Percentiles rank a stretch among this genome's conserved stretches.
Evolutionary conservation across 2,329 filamentous ascomycete genomes (phyloP).

Genomic region (Simplicillium aogashimaense): DNA sequence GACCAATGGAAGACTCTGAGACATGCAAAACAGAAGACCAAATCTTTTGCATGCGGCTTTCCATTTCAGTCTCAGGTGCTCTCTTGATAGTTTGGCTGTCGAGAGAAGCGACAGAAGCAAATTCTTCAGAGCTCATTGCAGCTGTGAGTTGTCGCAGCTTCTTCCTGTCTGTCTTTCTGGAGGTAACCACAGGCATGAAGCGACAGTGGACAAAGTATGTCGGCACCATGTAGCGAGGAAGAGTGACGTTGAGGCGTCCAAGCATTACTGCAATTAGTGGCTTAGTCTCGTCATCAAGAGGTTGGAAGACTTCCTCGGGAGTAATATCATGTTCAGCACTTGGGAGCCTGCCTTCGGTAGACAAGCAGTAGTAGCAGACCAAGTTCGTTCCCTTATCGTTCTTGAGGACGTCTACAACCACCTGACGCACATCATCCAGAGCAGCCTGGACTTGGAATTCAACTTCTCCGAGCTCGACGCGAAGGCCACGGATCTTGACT

Average conservation of each 20-base stretch:
- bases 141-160: neutral
- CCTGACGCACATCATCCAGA: neutral
- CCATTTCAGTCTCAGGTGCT: neutral
- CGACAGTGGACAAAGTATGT: neutral
- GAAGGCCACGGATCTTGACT: conserved; percentile 2
- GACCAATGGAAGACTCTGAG: neutral
- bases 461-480: conserved; percentile 6
- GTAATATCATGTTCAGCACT: neutral
- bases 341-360: neutral
- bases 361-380: neutral
- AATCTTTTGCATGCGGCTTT: neutral
- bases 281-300: neutral
- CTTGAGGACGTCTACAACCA: neutral
- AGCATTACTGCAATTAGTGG: neutral
- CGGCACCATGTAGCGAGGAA: neutral
- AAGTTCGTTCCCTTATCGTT: neutral
- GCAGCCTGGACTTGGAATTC: conserved; percentile 4
- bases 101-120: neutral
- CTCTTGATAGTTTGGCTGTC: neutral
- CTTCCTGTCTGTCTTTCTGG: conserved; percentile 1
- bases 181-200: neutral
- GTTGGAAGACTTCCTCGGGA: neutral
- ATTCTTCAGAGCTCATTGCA: neutral
- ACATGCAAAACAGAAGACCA: neutral
- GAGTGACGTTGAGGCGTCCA: neutral